Evolutionary conservation across 495 filamentous ascomycete genomes (phyloP).

Genomic region (Neurospora sp.): DNA sequence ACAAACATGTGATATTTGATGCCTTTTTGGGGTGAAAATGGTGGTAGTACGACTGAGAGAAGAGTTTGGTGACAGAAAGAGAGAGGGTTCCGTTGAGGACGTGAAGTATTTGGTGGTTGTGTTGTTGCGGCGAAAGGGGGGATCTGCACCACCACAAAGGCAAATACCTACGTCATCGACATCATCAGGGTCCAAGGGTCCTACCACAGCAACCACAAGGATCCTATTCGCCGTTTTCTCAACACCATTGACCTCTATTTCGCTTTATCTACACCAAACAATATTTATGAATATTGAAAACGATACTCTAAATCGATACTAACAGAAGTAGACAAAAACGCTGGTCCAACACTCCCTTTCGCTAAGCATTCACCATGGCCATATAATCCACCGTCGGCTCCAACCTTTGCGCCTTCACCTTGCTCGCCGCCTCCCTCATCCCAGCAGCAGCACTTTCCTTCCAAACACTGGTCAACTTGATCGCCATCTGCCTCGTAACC

Average conservation of each 20-base stretch:
- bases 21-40: background rate
- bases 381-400: slow-evolving; percentile 18
- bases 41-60: background rate
- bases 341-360: background rate
- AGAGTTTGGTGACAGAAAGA: background rate
- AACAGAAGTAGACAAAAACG: background rate
- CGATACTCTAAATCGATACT: background rate
- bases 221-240: background rate
- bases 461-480: slow-evolving; percentile 12
- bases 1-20: background rate
- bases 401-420: background rate
- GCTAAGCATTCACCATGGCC: slow-evolving; percentile 16
- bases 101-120: background rate
- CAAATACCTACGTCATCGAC: background rate
- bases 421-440: background rate
- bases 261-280: background rate
- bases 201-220: background rate
- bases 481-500: slow-evolving; percentile 9
- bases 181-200: background rate
- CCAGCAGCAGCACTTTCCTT: slow-evolving; percentile 4
- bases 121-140: background rate
- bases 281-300: background rate
- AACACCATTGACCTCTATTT: background rate
- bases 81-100: background rate
- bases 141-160: background rate